A percentile compares a stretch with the other conserved stretches of the same genome.
Conservation (phyloP, 805 yeast species). For the Candida insectorum region DNA sequence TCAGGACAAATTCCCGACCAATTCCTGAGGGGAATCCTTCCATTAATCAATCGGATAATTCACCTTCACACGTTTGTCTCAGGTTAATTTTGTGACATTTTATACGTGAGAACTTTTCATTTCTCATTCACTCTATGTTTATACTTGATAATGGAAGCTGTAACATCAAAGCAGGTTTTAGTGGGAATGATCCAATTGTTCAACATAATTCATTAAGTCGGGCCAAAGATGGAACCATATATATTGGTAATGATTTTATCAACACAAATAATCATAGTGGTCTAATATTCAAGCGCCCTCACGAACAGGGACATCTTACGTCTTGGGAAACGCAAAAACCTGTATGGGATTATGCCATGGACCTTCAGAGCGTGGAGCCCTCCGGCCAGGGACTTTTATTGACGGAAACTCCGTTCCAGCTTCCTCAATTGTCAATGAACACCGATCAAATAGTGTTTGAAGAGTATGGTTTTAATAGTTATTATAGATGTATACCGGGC, state of each 20-base stretch:
- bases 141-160: conserved; percentile 95
- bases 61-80: no score
- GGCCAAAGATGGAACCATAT: conserved; percentile 69
- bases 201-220: conserved; percentile 71
- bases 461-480: conserved; percentile 76
- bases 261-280: conserved; percentile 72
- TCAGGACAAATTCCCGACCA: no score
- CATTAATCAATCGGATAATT: no score
- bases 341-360: conserved; percentile 83
- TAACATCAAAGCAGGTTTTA: conserved; percentile 55
- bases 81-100: no score
- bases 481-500: conserved; percentile 64
- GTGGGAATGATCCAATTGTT: conserved; percentile 35
- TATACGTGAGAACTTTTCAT: no score
- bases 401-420: conserved; percentile 77
- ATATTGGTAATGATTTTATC: conserved; percentile 67
- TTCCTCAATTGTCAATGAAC: conserved; percentile 77
- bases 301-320: conserved; percentile 81
- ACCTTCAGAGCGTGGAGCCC: conserved; percentile 16
- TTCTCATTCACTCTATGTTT: no score
- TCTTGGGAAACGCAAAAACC: conserved; percentile 90
- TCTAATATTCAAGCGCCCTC: conserved; percentile 72
- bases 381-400: conserved; percentile 53
- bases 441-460: conserved; percentile 93
- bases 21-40: no score